A percentile compares a stretch with the other conserved stretches of the same genome.
These are phyloP conservation scores for Pichia cabralensis DNA, from an alignment of 805 yeast genomes.

Conservation along the genomic window DNA sequence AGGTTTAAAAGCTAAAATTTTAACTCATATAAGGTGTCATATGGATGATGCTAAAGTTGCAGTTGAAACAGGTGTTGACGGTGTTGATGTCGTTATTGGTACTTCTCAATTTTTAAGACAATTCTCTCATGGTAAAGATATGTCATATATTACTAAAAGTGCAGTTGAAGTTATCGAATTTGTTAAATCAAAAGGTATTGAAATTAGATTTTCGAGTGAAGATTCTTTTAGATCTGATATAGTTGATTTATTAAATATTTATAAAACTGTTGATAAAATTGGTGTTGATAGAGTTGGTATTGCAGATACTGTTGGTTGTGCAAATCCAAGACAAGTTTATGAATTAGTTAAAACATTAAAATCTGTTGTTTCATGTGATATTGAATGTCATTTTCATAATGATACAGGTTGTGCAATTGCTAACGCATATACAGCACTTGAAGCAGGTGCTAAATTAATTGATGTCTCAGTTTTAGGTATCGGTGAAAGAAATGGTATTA, in stretches of 20 bases:
- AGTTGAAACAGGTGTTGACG: constrained; percentile 97
- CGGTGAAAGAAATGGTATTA: constrained; percentile 98
- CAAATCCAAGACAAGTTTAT: constrained; percentile 97
- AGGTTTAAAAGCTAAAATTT: constrained; percentile 89
- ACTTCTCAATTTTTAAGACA: constrained; percentile 92
- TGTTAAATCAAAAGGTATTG: constrained; percentile 93
- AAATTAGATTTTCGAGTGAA: constrained; percentile 93
- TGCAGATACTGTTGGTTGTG: constrained; percentile 98
- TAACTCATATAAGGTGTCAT: constrained; percentile 96
- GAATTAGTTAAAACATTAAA: constrained; percentile 90
- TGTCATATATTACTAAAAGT: constrained; percentile 92
- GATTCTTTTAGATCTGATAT: constrained; percentile 96
- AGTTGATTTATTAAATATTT: constrained; percentile 89
- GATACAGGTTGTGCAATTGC: constrained; percentile 99
- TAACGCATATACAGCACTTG: constrained; percentile 95
- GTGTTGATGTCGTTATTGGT: constrained; percentile 97
- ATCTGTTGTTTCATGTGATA: constrained; percentile 91
- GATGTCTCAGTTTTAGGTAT: constrained; percentile 96
- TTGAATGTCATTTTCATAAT: constrained; percentile 97
- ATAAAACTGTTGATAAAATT: constrained; percentile 91
- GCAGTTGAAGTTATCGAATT: constrained; percentile 96
- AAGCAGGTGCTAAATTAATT: constrained; percentile 91
- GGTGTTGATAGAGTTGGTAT: constrained; percentile 99
- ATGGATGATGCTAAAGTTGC: constrained; percentile 98
- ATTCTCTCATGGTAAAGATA: constrained; percentile 96